Conservation (phyloP, 805 yeast genomes). For the Candida sithepensis region DNA sequence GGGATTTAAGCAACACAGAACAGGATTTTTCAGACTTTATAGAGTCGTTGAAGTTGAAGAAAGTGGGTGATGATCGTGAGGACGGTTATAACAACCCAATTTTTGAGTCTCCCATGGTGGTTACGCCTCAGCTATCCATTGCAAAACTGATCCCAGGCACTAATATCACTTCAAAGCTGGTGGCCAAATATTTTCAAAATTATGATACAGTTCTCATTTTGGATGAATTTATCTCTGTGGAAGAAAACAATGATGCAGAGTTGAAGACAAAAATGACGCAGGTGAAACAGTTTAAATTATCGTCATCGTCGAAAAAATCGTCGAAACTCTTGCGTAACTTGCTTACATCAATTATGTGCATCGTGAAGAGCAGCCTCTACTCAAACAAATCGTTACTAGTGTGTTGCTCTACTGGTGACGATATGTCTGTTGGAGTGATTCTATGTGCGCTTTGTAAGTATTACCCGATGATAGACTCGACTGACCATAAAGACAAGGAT, state of each 20-base stretch:
- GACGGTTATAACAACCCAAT: neutral
- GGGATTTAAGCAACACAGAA: constrained; percentile 27
- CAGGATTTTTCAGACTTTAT: constrained; percentile 23
- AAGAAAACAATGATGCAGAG: neutral
- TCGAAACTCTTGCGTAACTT: constrained; percentile 52
- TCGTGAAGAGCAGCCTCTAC: constrained; percentile 14
- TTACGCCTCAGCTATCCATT: constrained; percentile 12
- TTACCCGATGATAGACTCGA: constrained; percentile 28
- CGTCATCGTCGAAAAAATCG: constrained; percentile 53
- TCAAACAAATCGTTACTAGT: constrained; percentile 32
- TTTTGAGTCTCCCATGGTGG: neutral
- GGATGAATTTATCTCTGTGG: neutral
- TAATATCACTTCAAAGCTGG: neutral
- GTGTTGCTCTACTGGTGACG: constrained; percentile 62
- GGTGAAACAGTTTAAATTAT: constrained; percentile 15
- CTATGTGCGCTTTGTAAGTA: constrained; percentile 47
- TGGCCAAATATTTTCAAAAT: neutral
- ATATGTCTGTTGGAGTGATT: constrained; percentile 60
- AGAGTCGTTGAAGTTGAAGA: neutral
- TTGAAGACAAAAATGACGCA: neutral
- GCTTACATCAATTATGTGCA: constrained; percentile 41
- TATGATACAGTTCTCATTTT: neutral
- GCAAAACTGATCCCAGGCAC: constrained; percentile 19
- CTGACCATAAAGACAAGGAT: constrained; percentile 2
- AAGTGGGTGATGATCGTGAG: neutral